Percentiles rank a stretch among this genome's conserved stretches.
phyloP scores from a whole-genome alignment of 805 yeast species.

The Jamesozyma rosinii region DNA sequence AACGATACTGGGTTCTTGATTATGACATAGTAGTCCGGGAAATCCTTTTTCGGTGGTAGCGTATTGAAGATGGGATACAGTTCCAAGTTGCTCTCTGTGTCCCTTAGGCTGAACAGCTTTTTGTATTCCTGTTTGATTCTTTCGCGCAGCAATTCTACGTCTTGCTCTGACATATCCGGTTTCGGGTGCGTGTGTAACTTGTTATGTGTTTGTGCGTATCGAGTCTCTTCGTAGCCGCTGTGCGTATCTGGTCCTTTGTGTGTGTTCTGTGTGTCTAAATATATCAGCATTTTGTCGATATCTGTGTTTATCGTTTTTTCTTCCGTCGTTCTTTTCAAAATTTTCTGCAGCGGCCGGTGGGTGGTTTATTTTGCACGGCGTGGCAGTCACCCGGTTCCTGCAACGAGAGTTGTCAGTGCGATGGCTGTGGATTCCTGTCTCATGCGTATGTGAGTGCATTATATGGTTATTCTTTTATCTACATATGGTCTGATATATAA shows the following conservation, averaged over 20 bases:
- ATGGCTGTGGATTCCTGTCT: no score
- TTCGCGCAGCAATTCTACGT: not conserved
- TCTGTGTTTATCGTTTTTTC: not conserved
- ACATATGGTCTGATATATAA: not conserved
- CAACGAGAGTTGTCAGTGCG: no score
- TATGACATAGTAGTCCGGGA: constrained; percentile 69
- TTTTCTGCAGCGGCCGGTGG: no score
- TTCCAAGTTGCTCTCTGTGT: constrained; percentile 20
- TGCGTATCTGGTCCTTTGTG: no score
- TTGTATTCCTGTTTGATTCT: constrained; percentile 15
- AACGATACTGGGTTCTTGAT: constrained; percentile 78
- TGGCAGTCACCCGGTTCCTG: no score
- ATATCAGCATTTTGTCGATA: not conserved
- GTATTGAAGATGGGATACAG: constrained; percentile 26
- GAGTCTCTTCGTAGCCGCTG: no score
- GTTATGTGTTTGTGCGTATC: no score
- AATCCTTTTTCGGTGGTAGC: constrained; percentile 58
- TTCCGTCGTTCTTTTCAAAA: not conserved
- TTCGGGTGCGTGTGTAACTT: no score
- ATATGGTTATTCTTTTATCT: no score
- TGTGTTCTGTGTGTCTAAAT: not conserved
- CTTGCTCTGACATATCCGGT: not conserved
- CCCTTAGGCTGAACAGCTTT: constrained; percentile 19
- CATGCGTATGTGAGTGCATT: no score
- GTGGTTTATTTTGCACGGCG: no score